Percentiles rank a stretch among this genome's conserved stretches.
phyloP scores from a whole-genome alignment of 441 rosid species.

The Melastoma candidum region DNA sequence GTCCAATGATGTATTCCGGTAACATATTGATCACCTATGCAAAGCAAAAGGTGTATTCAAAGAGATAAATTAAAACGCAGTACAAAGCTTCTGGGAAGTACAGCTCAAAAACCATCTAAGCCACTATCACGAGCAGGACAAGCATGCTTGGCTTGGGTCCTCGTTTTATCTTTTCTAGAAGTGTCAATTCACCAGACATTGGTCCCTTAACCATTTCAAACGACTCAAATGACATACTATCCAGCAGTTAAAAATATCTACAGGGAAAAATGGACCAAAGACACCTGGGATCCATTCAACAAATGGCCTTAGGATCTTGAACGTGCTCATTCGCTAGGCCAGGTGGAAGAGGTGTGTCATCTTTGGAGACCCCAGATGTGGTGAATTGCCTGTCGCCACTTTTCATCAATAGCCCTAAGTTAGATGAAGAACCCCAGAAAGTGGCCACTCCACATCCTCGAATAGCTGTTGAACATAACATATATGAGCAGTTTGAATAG shows the following conservation, averaged over 20 bases:
- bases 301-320: constrained; percentile 22
- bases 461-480: constrained; percentile 23
- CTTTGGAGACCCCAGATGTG: constrained; percentile 31
- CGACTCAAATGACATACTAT: constrained; percentile 29
- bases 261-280: constrained; percentile 37
- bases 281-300: constrained; percentile 34
- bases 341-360: constrained; percentile 24
- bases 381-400: constrained; percentile 48
- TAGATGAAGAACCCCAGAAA: constrained; percentile 25
- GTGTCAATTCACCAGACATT: constrained; percentile 28
- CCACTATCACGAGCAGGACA: constrained; percentile 21
- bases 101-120: constrained; percentile 25
- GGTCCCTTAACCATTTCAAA: constrained; percentile 25
- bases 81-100: constrained; percentile 25
- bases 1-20: constrained; percentile 13
- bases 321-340: constrained; percentile 20
- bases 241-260: constrained; percentile 52
- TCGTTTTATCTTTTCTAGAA: constrained; percentile 16
- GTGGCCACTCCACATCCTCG: constrained; percentile 24
- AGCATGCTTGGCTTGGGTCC: constrained; percentile 19
- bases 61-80: constrained; percentile 32
- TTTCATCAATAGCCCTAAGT: constrained; percentile 24
- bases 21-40: constrained; percentile 26
- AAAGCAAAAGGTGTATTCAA: constrained; percentile 5
- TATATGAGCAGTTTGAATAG: no score